Conservation (phyloP, 192 early-diverging fungal species). For the Gonapodya prolifera region DNA sequence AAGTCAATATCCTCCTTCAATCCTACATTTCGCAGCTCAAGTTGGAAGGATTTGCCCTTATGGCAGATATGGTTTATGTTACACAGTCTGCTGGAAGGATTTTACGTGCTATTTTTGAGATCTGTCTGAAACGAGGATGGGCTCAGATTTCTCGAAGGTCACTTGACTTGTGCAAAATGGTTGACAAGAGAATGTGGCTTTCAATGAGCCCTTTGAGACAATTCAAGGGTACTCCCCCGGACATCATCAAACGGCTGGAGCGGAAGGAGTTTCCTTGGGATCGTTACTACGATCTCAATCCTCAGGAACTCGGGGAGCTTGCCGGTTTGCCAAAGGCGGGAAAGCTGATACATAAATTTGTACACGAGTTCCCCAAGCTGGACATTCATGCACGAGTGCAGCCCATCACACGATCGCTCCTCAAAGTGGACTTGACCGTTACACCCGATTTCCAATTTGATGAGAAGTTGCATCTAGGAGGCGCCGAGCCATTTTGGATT, state of each 20-base stretch:
- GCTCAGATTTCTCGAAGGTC: slow-evolving; percentile 76
- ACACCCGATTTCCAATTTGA: slow-evolving; percentile 92
- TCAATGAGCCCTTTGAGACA: slow-evolving; percentile 94
- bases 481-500: slow-evolving; percentile 86
- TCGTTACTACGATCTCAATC: slow-evolving; percentile 81
- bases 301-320: slow-evolving; percentile 88
- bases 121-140: slow-evolving; percentile 89
- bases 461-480: slow-evolving; percentile 66
- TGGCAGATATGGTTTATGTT: slow-evolving; percentile 97
- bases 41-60: slow-evolving; percentile 86
- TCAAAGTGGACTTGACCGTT: slow-evolving; percentile 82
- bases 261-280: slow-evolving; percentile 90
- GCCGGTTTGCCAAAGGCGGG: slow-evolving; percentile 77
- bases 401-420: slow-evolving; percentile 80
- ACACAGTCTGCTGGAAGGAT: slow-evolving; percentile 91
- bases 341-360: slow-evolving; percentile 71
- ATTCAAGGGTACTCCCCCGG: slow-evolving; percentile 61
- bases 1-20: slow-evolving; percentile 89
- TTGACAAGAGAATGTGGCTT: slow-evolving; percentile 88
- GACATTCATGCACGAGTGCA: slow-evolving; percentile 79
- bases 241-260: slow-evolving; percentile 78
- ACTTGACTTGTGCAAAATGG: slow-evolving; percentile 94
- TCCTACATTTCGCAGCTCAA: slow-evolving; percentile 90
- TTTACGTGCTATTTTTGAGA: slow-evolving; percentile 92
- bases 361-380: slow-evolving; percentile 92